phyloP scores from a whole-genome alignment of 2,329 filamentous ascomycete genomes.

The Cylindrodendrum hubeiense region DNA sequence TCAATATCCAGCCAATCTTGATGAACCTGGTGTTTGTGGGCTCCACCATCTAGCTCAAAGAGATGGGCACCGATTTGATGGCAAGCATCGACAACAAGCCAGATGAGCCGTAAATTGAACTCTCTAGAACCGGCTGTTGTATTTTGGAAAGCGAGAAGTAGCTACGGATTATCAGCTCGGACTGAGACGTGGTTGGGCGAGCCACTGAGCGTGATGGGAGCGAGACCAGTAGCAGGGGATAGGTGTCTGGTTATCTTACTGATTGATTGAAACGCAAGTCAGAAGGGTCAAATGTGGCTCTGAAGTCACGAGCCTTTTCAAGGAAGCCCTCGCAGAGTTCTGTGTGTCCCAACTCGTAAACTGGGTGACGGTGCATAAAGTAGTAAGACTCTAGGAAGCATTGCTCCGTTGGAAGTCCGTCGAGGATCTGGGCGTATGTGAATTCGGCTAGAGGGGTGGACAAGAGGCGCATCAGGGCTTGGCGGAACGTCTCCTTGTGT shows the following conservation, averaged over 20 bases:
- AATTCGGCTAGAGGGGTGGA: background rate
- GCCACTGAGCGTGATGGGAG: background rate
- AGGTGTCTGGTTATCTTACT: background rate
- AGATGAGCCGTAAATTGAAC: conserved; percentile 18
- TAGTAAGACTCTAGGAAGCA: background rate
- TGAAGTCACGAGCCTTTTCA: conserved; percentile 10
- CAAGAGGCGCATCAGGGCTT: background rate
- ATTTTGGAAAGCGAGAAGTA: conserved; percentile 7
- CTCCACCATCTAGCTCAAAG: conserved; percentile 18
- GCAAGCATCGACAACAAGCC: conserved; percentile 15
- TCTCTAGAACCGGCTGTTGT: background rate
- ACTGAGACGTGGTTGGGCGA: too few relatives aligned
- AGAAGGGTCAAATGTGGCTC: background rate
- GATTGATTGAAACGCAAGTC: background rate
- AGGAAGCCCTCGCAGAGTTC: background rate
- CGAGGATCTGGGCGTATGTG: conserved; percentile 3
- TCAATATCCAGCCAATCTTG: conserved; percentile 8
- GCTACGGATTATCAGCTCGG: background rate
- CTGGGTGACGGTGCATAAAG: background rate
- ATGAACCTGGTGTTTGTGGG: conserved; percentile 16
- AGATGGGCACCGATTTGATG: conserved; percentile 22
- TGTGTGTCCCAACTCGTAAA: background rate
- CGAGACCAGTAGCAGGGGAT: background rate
- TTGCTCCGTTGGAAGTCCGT: background rate
- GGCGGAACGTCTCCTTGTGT: background rate